Conservation (phyloP, 2,329 filamentous ascomycete species). For the Diaporthe vaccinii region DNA sequence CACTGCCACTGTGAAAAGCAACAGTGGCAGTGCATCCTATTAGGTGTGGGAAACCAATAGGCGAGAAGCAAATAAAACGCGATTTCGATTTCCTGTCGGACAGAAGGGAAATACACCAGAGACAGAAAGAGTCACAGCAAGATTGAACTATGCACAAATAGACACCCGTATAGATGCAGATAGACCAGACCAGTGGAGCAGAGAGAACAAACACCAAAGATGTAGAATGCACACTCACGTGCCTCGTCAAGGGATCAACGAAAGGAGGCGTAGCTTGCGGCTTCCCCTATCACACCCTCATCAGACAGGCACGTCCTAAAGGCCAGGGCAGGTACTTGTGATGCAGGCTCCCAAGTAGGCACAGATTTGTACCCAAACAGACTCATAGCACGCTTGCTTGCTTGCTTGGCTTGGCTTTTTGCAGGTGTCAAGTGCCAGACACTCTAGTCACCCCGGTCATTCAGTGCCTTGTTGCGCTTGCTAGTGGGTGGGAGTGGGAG, state of each 20-base stretch:
- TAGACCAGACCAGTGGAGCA: not conserved
- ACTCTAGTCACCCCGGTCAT: not conserved
- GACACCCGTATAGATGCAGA: not conserved
- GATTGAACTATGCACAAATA: not conserved
- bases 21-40: constrained; percentile 34
- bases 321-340: not conserved
- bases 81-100: not conserved
- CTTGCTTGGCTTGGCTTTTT: constrained; percentile 9
- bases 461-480: not conserved
- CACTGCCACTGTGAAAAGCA: constrained; percentile 28
- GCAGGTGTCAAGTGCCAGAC: constrained; percentile 26
- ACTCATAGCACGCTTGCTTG: not conserved
- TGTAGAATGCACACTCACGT: not conserved
- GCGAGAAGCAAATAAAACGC: not conserved
- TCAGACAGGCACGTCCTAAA: not conserved
- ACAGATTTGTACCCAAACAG: not conserved
- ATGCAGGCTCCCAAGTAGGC: not conserved
- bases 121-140: not conserved
- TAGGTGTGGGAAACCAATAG: constrained; percentile 1
- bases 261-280: constrained; percentile 7
- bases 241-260: not conserved
- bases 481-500: not conserved
- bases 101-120: not conserved
- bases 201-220: not conserved
- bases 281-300: constrained; percentile 18